Conservation (phyloP, 2,329 filamentous ascomycete species). For the Penicillium sp. region DNA sequence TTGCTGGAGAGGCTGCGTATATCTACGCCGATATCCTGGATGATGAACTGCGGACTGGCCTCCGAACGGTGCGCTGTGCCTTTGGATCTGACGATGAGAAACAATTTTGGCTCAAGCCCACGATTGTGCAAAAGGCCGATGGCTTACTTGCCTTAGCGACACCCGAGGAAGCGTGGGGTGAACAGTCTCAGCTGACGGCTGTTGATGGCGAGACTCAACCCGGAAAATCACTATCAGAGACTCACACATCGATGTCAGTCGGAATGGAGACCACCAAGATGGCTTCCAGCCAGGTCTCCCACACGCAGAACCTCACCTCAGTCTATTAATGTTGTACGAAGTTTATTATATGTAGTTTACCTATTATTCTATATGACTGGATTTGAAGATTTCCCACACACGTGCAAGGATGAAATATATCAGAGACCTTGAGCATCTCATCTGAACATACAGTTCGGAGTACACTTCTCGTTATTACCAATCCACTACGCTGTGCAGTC, state of each 20-base stretch:
- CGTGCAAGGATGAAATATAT: too few relatives aligned
- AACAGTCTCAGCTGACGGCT: constrained; percentile 3
- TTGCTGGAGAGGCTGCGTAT: constrained; percentile 5
- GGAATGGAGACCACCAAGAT: not conserved
- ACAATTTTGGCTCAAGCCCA: constrained; percentile 1
- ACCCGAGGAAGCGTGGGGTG: constrained; percentile 1
- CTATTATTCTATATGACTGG: not conserved
- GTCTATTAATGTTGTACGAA: not conserved
- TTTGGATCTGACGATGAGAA: not conserved
- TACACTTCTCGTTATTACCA: too few relatives aligned
- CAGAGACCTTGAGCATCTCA: too few relatives aligned
- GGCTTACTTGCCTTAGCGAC: not conserved
- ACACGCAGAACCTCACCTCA: not conserved
- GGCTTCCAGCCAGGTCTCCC: not conserved
- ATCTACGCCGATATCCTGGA: constrained; percentile 3
- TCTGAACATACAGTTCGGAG: too few relatives aligned
- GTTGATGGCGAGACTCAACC: not conserved
- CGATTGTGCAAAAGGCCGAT: not conserved
- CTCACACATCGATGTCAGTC: not conserved
- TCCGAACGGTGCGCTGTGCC: constrained; percentile 1
- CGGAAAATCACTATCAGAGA: not conserved
- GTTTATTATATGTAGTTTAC: not conserved
- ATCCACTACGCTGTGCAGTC: too few relatives aligned
- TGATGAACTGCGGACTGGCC: constrained; percentile 1
- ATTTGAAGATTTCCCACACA: not conserved